These are phyloP conservation scores for Spergularia bocconei DNA, from an alignment of 148 eudicot genomes.

Conservation along the genomic window DNA sequence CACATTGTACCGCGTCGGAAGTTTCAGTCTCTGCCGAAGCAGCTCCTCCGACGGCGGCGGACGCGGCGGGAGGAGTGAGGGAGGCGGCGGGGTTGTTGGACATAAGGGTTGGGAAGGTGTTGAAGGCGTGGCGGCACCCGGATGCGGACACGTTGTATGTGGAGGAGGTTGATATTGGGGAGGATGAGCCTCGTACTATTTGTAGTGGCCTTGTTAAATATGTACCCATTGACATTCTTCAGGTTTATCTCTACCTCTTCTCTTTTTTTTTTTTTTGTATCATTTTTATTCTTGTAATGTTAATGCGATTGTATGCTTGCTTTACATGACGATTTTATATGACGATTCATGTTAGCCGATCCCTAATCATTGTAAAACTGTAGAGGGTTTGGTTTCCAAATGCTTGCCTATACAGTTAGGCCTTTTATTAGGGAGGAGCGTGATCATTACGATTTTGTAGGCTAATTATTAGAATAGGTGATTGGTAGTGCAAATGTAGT, in stretches of 20 bases:
- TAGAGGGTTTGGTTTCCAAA: no score
- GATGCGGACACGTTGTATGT: conserved; percentile 89
- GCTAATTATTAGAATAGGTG: no score
- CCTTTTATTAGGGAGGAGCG: no score
- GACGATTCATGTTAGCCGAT: neutral
- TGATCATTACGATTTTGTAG: no score
- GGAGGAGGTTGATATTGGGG: conserved; percentile 89
- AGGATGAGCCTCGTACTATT: conserved; percentile 62
- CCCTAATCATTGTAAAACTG: no score
- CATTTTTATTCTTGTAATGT: no score
- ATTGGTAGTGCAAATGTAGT: no score
- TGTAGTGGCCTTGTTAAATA: conserved; percentile 94
- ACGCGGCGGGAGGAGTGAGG: conserved; percentile 28
- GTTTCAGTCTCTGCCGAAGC: conserved; percentile 10
- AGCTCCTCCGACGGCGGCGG: conserved; percentile 1
- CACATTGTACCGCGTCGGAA: conserved; percentile 31
- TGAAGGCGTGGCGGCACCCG: conserved; percentile 72
- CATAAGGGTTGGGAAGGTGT: conserved; percentile 68
- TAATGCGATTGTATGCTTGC: neutral
- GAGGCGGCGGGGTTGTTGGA: conserved; percentile 58
- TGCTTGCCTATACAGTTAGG: no score
- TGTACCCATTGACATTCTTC: conserved; percentile 59
- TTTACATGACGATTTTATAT: no score
- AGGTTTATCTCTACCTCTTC: conserved; percentile 35
- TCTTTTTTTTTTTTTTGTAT: no score